phyloP scores from a whole-genome alignment of 108 stramenopile genomes.

The Cyclotella choctawhatcheeana region DNA sequence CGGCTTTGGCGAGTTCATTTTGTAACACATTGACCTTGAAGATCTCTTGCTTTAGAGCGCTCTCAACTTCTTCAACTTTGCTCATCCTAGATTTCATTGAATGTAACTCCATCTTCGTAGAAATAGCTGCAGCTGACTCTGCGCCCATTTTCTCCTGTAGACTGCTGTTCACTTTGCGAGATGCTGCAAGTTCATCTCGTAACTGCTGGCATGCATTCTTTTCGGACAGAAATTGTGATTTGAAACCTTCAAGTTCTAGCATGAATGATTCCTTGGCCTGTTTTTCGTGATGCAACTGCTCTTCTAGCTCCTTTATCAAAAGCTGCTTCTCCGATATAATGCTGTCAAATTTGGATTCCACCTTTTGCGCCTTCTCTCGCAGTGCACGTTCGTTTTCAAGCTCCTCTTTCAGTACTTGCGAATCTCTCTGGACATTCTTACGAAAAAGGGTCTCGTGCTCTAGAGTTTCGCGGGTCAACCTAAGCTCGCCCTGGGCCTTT shows the following conservation, averaged over 20 bases:
- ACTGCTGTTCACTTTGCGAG: neutral
- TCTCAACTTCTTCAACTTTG: constrained; percentile 13
- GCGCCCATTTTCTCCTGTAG: constrained; percentile 12
- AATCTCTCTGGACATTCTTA: constrained; percentile 14
- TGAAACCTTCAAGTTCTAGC: neutral
- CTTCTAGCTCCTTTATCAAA: constrained; percentile 4
- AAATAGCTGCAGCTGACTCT: constrained; percentile 14
- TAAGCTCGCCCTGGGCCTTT: neutral
- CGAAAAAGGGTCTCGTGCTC: constrained; percentile 13
- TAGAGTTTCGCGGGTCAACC: constrained; percentile 1
- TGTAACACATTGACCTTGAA: neutral
- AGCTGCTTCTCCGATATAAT: neutral
- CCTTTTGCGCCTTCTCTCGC: constrained; percentile 8
- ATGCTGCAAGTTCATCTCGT: neutral
- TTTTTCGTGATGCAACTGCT: constrained; percentile 10
- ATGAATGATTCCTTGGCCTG: neutral
- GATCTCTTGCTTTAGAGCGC: constrained; percentile 12
- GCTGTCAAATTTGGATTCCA: neutral
- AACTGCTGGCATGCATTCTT: neutral
- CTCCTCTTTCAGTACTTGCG: constrained; percentile 13
- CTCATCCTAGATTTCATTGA: constrained; percentile 12
- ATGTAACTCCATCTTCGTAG: constrained; percentile 22
- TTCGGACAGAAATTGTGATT: constrained; percentile 5
- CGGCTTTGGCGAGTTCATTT: constrained; percentile 6
- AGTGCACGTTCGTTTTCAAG: constrained; percentile 18